Percentiles rank a stretch among this genome's conserved stretches.
Conservation (phyloP, 192 early-diverging fungal species). For the Allomyces macrogynus region DNA sequence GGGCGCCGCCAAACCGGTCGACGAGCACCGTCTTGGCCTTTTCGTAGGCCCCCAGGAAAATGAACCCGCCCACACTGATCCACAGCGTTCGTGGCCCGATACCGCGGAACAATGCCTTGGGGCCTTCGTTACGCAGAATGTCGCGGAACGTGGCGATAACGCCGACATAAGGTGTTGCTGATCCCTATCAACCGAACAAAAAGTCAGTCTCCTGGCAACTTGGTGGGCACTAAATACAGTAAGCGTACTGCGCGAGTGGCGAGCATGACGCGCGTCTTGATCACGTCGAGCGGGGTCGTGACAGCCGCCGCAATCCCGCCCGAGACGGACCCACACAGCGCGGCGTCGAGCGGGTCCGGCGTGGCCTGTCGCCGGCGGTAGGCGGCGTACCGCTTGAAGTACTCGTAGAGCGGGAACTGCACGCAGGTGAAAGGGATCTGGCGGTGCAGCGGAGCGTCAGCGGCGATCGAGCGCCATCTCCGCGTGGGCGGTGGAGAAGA, state of each 20-base stretch:
- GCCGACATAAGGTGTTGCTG: conserved; percentile 37
- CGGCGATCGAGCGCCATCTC: too few species aligned
- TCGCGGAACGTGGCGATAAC: conserved; percentile 46
- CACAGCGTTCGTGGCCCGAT: conserved; percentile 82
- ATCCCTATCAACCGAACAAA: conserved; percentile 4
- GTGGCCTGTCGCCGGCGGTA: conserved; percentile 1
- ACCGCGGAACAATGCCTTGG: conserved; percentile 58
- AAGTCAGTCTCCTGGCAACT: neutral
- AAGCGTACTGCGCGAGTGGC: conserved; percentile 38
- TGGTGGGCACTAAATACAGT: too few species aligned
- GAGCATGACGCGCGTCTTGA: conserved; percentile 94
- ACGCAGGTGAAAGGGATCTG: conserved; percentile 93
- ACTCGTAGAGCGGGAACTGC: conserved; percentile 91
- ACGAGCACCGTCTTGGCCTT: conserved; percentile 28
- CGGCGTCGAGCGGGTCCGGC: conserved; percentile 59
- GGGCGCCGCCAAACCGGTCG: neutral
- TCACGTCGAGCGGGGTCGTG: conserved; percentile 89
- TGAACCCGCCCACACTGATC: conserved; percentile 86
- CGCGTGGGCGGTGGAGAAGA: too few species aligned
- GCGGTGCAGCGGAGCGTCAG: too few species aligned
- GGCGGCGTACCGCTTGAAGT: conserved; percentile 44
- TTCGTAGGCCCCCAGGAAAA: conserved; percentile 93
- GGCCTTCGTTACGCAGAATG: conserved; percentile 62
- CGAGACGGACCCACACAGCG: conserved; percentile 64
- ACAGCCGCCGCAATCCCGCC: conserved; percentile 74